Base-by-base conservation (phyloP, 352 stramenopile genomes). In the Pythium utonaiense region DNA sequence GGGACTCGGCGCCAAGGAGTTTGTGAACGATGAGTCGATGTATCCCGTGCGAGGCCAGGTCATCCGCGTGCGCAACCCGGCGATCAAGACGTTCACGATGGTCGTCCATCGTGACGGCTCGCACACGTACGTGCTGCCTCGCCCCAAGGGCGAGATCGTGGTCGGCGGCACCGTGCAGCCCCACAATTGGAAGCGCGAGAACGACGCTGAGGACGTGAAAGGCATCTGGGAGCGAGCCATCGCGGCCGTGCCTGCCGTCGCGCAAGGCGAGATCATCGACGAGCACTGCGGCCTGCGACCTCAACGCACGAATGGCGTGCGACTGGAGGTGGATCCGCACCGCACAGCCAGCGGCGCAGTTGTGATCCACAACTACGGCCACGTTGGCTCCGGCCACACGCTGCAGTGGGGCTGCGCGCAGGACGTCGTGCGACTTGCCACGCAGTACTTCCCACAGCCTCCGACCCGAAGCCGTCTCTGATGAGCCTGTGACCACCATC, bases 361-460 rank as follows among this genome's bases (percentile, higher is more conserved):
- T 6, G 62, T 88, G 31, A 82, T 90, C 67, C 78, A 90, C 69
- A 90, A 88, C 68, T 90, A 90, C 31, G 80, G 69, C 5, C 80
- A 90, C 33, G 76, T 59, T 9, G 80, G 80, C 34, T 88, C 77
- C 24, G 80, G 80, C 27, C 80, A 90, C 60, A 90, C 80, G 13
- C 60, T 90, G 40, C 80, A 90, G 44, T 86, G 80, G 76, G 80
- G 78, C 0, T 90, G 80, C 47, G 80, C 80, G 13, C 57, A 72
- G 45, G 73, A 86, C 22, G 80, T 88, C 19, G 69, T 81, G 47
- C 41, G 34, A 0, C 50, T 81, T 2, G 76, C 73, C 22, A 67
- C 34, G 8, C 48, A 63, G 54, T 70, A 69, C 33, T 53, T 64
- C 13, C 44, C 31, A 2, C 24, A 38, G 7, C 51, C 48, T 1